These are phyloP conservation scores for Pestalotiopsis sp. DNA, from an alignment of 2,329 filamentous ascomycete genomes.

Conservation along the genomic window DNA sequence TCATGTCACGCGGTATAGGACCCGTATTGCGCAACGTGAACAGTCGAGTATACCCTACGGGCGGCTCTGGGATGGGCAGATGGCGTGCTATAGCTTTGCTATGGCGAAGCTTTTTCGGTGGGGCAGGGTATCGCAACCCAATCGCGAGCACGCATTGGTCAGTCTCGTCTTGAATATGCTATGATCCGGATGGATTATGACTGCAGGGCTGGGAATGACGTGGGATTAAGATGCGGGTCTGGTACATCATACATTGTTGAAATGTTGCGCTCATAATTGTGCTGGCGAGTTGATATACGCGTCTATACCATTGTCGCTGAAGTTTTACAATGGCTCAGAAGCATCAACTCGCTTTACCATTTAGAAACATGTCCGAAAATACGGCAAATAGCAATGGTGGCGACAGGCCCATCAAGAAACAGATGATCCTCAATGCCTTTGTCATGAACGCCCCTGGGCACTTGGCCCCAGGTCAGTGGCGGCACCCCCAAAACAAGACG, in stretches of 20 bases:
- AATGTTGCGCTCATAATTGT: not conserved
- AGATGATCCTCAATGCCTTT: conserved; percentile 66
- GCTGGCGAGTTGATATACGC: not conserved
- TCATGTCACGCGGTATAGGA: conserved; percentile 21
- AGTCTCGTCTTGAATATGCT: not conserved
- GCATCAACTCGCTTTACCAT: not conserved
- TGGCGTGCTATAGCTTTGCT: conserved; percentile 10
- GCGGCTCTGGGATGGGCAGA: not conserved
- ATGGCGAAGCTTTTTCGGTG: conserved; percentile 10
- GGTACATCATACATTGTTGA: not conserved
- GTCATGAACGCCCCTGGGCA: conserved; percentile 69
- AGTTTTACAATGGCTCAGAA: not conserved
- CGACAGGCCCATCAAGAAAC: conserved; percentile 40
- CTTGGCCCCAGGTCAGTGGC: conserved; percentile 66
- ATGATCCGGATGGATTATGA: not conserved
- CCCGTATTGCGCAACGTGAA: conserved; percentile 20
- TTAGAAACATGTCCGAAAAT: not conserved
- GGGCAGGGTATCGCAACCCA: not conserved
- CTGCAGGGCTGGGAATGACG: not conserved
- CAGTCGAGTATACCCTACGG: not conserved
- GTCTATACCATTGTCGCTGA: not conserved
- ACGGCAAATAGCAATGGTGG: not conserved
- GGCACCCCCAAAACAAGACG: conserved; percentile 64
- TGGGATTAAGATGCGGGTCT: not conserved
- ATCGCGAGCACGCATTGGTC: not conserved